Evolutionary conservation across 805 yeast species (phyloP).

Genomic region (Saccharomycopsis sp.): DNA sequence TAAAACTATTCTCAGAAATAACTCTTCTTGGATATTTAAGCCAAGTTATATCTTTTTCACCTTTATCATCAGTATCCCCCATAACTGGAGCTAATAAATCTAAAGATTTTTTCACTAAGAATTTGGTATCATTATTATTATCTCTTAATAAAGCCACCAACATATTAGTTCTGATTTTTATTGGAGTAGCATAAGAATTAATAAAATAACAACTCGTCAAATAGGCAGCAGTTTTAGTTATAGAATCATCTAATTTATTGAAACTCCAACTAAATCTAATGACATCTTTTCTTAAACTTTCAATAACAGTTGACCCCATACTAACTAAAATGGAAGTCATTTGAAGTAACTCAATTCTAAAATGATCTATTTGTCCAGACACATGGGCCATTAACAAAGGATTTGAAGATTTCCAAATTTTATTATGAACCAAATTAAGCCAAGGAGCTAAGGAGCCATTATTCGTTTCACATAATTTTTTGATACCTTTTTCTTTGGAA

Average conservation of each 20-base stretch:
- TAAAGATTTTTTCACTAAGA: slow-evolving; percentile 75
- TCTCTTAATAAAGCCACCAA: slow-evolving; percentile 83
- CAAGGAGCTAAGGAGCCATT: too few species aligned
- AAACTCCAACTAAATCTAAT: slow-evolving; percentile 93
- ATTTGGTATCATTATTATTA: slow-evolving; percentile 75
- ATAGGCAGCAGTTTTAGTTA: slow-evolving; percentile 88
- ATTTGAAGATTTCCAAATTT: slow-evolving; percentile 65
- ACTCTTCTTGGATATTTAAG: slow-evolving; percentile 92
- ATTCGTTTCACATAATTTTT: slow-evolving; percentile 31
- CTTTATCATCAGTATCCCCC: slow-evolving; percentile 49
- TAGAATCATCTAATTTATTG: slow-evolving; percentile 77
- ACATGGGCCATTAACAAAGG: slow-evolving; percentile 38
- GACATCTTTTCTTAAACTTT: slow-evolving; percentile 66
- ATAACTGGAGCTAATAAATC: slow-evolving; percentile 84
- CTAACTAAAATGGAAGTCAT: slow-evolving; percentile 69
- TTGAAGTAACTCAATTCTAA: slow-evolving; percentile 70
- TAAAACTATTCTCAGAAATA: slow-evolving; percentile 76
- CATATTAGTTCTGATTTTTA: slow-evolving; percentile 80
- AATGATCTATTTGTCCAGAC: slow-evolving; percentile 64
- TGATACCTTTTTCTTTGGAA: slow-evolving; percentile 35
- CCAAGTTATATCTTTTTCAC: slow-evolving; percentile 38
- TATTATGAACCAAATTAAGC: slow-evolving; percentile 51
- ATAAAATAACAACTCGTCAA: slow-evolving; percentile 81
- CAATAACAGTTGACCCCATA: slow-evolving; percentile 49
- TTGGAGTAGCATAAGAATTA: slow-evolving; percentile 79